These are phyloP conservation scores for Kokia cookei DNA, from an alignment of 441 rosid genomes.

Conservation along the genomic window DNA sequence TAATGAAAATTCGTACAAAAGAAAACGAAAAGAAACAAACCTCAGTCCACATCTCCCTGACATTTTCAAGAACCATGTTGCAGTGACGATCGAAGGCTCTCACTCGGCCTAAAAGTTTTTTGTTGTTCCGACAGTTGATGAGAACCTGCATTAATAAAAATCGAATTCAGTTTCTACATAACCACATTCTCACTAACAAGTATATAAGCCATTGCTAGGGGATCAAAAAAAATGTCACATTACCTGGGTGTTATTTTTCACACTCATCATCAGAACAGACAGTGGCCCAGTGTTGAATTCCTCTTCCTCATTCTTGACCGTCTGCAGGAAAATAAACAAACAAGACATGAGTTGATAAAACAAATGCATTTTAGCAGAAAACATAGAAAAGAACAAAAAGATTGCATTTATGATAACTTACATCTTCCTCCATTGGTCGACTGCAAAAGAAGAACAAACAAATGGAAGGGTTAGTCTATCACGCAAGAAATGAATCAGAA, in stretches of 20 bases:
- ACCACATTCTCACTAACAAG: background rate
- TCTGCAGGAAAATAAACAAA: slow-evolving; percentile 4
- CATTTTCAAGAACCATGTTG: slow-evolving; percentile 96
- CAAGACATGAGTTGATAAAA: background rate
- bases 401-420: slow-evolving; percentile 16
- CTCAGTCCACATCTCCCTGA: slow-evolving; percentile 99
- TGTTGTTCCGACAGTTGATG: slow-evolving; percentile 75
- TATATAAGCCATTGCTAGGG: background rate
- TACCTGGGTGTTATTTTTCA: slow-evolving; percentile 87
- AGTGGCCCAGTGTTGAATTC: slow-evolving; percentile 91
- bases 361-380: background rate
- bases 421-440: slow-evolving; percentile 71
- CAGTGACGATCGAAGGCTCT: slow-evolving; percentile 94
- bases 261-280: slow-evolving; percentile 93
- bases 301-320: slow-evolving; percentile 71
- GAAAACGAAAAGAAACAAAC: slow-evolving; percentile 19
- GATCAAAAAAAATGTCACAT: background rate
- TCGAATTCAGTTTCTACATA: background rate
- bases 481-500: background rate
- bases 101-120: slow-evolving; percentile 88
- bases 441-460: slow-evolving; percentile 19
- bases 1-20: background rate
- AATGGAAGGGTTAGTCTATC: background rate
- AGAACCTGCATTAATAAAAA: slow-evolving; percentile 43
- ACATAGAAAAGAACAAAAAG: background rate